These are phyloP conservation scores for Lactifluus rugatus DNA, from an alignment of 768 basidiomycete genomes.

Conservation along the genomic window DNA sequence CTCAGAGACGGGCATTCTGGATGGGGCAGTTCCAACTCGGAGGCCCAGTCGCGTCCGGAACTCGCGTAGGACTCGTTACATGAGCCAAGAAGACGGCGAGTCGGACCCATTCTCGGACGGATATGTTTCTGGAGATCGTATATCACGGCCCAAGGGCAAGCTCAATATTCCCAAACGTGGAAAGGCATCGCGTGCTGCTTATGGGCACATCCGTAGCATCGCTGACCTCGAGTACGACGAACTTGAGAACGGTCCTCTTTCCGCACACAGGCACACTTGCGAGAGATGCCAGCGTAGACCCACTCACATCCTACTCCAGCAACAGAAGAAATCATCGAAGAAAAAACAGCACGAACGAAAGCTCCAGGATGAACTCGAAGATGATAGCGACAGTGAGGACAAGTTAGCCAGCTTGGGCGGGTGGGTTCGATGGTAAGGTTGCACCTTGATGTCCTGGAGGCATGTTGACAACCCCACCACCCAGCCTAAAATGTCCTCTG, in stretches of 20 bases:
- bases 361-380: constrained; percentile 43
- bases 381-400: constrained; percentile 47
- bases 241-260: constrained; percentile 44
- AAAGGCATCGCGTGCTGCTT: constrained; percentile 36
- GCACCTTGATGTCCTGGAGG: background rate
- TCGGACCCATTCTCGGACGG: constrained; percentile 2
- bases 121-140: constrained; percentile 30
- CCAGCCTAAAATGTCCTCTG: constrained; percentile 69
- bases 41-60: constrained; percentile 43
- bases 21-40: constrained; percentile 26
- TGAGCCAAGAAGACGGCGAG: constrained; percentile 22
- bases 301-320: constrained; percentile 40
- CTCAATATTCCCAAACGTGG: constrained; percentile 27
- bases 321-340: constrained; percentile 29
- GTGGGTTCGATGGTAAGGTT: constrained; percentile 72
- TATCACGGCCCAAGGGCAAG: constrained; percentile 22
- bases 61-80: constrained; percentile 28
- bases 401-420: constrained; percentile 50
- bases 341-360: constrained; percentile 30
- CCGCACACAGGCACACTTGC: constrained; percentile 54
- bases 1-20: constrained; percentile 20
- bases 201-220: constrained; percentile 38
- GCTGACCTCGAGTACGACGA: constrained; percentile 38
- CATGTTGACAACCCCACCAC: constrained; percentile 10
- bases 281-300: constrained; percentile 62